Evolutionary conservation across 257 asterid species (phyloP).

Genomic region (Schizonepeta tenuifolia): DNA sequence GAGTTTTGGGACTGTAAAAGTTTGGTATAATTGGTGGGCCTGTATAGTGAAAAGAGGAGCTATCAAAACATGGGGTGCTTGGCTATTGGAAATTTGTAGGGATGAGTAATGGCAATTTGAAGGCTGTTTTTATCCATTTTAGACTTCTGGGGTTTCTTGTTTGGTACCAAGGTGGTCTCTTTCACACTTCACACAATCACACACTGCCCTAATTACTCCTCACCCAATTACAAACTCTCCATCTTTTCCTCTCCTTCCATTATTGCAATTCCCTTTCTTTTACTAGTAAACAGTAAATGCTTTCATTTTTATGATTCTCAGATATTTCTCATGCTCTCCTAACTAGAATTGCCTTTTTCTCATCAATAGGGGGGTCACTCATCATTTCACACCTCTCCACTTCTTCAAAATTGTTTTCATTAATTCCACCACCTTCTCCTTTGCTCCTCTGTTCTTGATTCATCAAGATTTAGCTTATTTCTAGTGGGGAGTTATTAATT

Average conservation of each 20-base stretch:
- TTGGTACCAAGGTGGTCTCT: constrained; percentile 50
- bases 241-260: constrained; percentile 34
- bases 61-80: constrained; percentile 42
- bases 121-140: constrained; percentile 44
- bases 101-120: constrained; percentile 50
- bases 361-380: constrained; percentile 44
- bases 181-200: constrained; percentile 40
- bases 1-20: constrained; percentile 33
- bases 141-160: constrained; percentile 48
- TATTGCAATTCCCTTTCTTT: constrained; percentile 33
- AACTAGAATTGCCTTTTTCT: constrained; percentile 43
- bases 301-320: constrained; percentile 52
- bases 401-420: constrained; percentile 38
- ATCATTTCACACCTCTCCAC: constrained; percentile 49
- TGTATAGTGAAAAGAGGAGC: constrained; percentile 51
- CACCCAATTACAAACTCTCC: constrained; percentile 33
- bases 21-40: constrained; percentile 54
- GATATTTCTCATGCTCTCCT: constrained; percentile 67
- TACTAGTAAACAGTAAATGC: not conserved
- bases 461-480: constrained; percentile 22
- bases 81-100: constrained; percentile 51
- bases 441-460: constrained; percentile 30
- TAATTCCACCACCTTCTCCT: constrained; percentile 37
- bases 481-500: not conserved
- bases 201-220: constrained; percentile 35